Base-by-base conservation (phyloP, 176 grass and related monocot species). In the Ensete ventricosum region DNA sequence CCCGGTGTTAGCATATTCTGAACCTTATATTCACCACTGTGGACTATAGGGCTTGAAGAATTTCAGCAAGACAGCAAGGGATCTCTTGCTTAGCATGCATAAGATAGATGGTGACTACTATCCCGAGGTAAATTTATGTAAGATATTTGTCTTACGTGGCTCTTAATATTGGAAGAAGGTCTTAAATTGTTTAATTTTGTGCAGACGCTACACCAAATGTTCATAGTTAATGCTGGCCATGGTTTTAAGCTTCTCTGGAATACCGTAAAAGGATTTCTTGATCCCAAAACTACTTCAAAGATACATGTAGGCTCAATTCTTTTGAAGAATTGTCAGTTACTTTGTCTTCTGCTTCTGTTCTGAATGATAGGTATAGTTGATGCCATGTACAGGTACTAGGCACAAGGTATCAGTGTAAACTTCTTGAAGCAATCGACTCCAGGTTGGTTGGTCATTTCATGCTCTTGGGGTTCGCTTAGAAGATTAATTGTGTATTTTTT, bases 141-240 rank as follows among this genome's bases (percentile, higher is more conserved):
- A 43, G 34, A 52, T 50, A 52, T 13, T 48, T 12, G 22, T 23
- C 70, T 34, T 22, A 50, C 63, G 11, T 53, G 58, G 57, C 60
- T 25, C 58, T 78, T 70, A 69, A n/a, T 52, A 27, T 54, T 77
- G 54, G 4, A 16, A 9, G 59, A 64, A 29, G 1, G 62, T 62
- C 67, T 4, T 54, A 67, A 58, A 67, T 49, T 69, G 55, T n/a
- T 62, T 27, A 34, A 1, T 62, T 51, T 77, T 84, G 27, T 84
- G 74, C 87, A 99, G 96, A 99, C 96, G 9, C 76, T 99, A 51
- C 90, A 99, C 75, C 96, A 99, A 91, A 99, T 99, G 96, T 99
- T 99, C 71, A 89, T 99, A 7, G 86, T 99, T 55, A 99, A 99
- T 65, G 96, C 96, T 10, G 91, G 91, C 43, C 82, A 54, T 83